A percentile compares a stretch with the other conserved stretches of the same genome.
phyloP scores from a whole-genome alignment of 2,329 filamentous ascomycete species.

The Penicillium decumbens region DNA sequence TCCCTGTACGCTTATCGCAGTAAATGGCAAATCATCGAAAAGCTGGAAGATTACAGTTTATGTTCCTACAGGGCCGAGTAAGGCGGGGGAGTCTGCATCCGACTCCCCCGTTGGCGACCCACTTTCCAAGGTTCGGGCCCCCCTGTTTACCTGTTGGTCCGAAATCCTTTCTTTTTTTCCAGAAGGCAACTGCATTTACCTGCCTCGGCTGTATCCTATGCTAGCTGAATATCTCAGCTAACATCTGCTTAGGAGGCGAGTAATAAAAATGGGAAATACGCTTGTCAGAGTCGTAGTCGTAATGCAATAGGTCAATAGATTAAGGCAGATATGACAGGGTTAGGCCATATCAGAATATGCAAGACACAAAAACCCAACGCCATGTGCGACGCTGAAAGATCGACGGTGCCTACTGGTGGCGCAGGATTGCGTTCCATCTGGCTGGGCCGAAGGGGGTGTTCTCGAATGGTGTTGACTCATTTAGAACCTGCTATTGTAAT shows the following conservation, averaged over 20 bases:
- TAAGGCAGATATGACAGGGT: background rate
- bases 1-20: background rate
- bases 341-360: background rate
- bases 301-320: background rate
- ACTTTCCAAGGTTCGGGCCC: background rate
- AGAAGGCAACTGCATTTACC: background rate
- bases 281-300: background rate
- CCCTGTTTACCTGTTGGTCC: background rate
- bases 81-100: background rate
- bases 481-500: conserved; percentile 5
- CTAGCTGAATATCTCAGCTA: background rate
- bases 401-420: conserved; percentile 19
- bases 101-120: background rate
- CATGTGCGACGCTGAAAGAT: conserved; percentile 25
- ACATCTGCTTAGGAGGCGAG: background rate
- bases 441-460: conserved; percentile 13
- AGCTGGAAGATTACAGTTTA: background rate
- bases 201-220: background rate
- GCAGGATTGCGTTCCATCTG: conserved; percentile 16
- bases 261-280: background rate
- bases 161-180: background rate
- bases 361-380: conserved; percentile 5
- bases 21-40: background rate
- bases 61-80: background rate
- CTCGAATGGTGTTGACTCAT: conserved; percentile 21